These are phyloP conservation scores for Aspergillus costaricaensis DNA, from an alignment of 2,329 filamentous ascomycete genomes.

Conservation along the genomic window DNA sequence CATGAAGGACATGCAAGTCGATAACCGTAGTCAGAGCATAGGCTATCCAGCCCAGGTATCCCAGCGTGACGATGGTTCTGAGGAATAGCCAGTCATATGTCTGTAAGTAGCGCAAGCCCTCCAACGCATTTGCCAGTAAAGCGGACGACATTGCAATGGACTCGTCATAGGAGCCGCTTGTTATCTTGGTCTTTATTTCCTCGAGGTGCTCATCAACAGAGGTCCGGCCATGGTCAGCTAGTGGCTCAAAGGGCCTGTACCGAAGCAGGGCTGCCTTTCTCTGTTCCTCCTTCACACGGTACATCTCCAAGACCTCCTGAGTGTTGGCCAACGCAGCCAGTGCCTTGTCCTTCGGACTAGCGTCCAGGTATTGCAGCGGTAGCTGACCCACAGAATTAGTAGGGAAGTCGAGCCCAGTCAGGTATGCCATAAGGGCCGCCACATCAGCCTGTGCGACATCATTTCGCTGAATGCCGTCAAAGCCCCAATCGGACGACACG, in stretches of 20 bases:
- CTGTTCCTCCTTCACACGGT: slow-evolving; percentile 84
- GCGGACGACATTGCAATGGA: slow-evolving; percentile 77
- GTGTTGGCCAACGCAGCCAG: slow-evolving; percentile 83
- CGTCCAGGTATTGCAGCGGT: slow-evolving; percentile 78
- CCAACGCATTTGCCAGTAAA: slow-evolving; percentile 73
- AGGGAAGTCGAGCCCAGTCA: slow-evolving; percentile 84
- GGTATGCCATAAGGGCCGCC: slow-evolving; percentile 91
- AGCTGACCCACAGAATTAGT: slow-evolving; percentile 96
- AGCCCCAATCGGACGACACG: slow-evolving; percentile 84
- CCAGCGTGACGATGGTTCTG: slow-evolving; percentile 80
- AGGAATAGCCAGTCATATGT: slow-evolving; percentile 99
- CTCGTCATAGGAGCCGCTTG: slow-evolving; percentile 65
- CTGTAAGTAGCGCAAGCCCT: slow-evolving; percentile 88
- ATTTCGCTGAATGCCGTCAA: slow-evolving; percentile 78
- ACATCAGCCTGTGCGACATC: slow-evolving; percentile 94
- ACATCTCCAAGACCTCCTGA: slow-evolving; percentile 89
- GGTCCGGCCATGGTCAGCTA: slow-evolving; percentile 62
- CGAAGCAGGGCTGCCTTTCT: slow-evolving; percentile 75
- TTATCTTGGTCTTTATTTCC: slow-evolving; percentile 69
- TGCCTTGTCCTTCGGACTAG: slow-evolving; percentile 73
- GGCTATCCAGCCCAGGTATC: slow-evolving; percentile 93
- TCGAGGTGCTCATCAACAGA: slow-evolving; percentile 68
- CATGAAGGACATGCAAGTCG: slow-evolving; percentile 81
- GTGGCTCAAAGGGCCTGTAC: slow-evolving; percentile 72
- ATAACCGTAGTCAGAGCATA: slow-evolving; percentile 88